Percentiles rank a stretch among this genome's conserved stretches.
Evolutionary conservation across 139 green algal genomes (phyloP).

Genomic region (Trebouxia sp.): DNA sequence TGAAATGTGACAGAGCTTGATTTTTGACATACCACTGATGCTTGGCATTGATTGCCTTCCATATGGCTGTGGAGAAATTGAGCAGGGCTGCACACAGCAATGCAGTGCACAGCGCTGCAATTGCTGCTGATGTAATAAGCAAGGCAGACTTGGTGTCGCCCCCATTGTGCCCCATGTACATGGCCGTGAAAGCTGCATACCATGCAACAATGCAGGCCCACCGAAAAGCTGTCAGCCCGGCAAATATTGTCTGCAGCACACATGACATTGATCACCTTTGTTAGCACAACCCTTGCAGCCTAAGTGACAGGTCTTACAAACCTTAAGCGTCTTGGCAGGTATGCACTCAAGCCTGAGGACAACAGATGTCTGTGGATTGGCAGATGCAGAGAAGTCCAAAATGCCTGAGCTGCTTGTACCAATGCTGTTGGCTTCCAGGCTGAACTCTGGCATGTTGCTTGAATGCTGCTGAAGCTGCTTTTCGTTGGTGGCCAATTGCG

Average conservation of each 20-base stretch:
- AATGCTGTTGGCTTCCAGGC: neutral
- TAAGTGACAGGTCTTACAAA: too few relatives aligned
- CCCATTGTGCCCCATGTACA: neutral
- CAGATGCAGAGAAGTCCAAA: neutral
- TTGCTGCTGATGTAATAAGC: neutral
- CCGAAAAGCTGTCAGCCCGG: neutral
- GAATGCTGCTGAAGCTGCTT: neutral
- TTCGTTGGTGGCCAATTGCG: too few relatives aligned
- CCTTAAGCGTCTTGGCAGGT: neutral
- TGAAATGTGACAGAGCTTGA: too few relatives aligned
- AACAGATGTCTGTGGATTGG: neutral
- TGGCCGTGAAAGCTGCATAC: neutral
- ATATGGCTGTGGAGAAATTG: neutral
- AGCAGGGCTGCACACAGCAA: neutral
- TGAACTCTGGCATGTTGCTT: neutral
- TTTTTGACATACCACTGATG: neutral
- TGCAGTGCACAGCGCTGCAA: neutral
- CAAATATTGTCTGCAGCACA: neutral
- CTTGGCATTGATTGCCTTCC: neutral
- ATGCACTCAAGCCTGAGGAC: neutral
- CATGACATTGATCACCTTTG: neutral
- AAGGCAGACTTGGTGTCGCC: neutral
- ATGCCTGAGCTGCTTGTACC: neutral
- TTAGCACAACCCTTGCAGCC: too few relatives aligned
- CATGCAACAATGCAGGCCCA: neutral